Conservation (phyloP, 257 asterid genomes). For the Fraxinus pennsylvanica region DNA sequence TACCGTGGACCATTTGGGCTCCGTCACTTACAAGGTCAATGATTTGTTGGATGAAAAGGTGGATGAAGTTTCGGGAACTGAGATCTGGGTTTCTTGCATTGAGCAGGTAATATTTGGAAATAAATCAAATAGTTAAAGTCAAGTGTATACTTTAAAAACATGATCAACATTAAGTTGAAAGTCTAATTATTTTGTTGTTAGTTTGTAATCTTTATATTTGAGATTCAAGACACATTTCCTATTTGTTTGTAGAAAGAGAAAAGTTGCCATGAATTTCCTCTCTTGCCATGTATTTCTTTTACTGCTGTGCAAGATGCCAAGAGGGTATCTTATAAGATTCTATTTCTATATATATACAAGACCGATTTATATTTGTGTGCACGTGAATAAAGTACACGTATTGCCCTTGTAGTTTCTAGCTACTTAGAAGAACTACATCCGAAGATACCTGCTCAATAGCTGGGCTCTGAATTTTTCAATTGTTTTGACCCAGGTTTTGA, state of each 20-base stretch:
- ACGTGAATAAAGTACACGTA: no score
- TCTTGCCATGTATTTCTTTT: no score
- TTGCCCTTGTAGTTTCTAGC: neutral
- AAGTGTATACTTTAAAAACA: neutral
- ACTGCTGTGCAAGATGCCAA: no score
- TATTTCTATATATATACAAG: no score
- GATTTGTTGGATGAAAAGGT: slow-evolving; percentile 79
- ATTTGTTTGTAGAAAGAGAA: no score
- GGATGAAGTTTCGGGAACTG: slow-evolving; percentile 80
- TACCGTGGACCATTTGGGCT: slow-evolving; percentile 96
- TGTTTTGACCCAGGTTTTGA: neutral
- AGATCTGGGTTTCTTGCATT: slow-evolving; percentile 80
- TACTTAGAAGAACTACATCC: neutral
- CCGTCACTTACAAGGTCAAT: slow-evolving; percentile 75
- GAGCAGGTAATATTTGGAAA: slow-evolving; percentile 59
- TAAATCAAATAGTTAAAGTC: neutral
- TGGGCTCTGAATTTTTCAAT: neutral
- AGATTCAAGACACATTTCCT: no score
- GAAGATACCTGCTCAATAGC: neutral
- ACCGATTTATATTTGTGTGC: no score
- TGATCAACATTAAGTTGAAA: no score
- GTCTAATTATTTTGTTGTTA: no score
- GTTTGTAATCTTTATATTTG: no score
- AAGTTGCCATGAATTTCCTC: no score
- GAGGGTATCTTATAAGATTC: no score